Conservation (phyloP, 768 basidiomycete genomes). For the Collybia sordida region DNA sequence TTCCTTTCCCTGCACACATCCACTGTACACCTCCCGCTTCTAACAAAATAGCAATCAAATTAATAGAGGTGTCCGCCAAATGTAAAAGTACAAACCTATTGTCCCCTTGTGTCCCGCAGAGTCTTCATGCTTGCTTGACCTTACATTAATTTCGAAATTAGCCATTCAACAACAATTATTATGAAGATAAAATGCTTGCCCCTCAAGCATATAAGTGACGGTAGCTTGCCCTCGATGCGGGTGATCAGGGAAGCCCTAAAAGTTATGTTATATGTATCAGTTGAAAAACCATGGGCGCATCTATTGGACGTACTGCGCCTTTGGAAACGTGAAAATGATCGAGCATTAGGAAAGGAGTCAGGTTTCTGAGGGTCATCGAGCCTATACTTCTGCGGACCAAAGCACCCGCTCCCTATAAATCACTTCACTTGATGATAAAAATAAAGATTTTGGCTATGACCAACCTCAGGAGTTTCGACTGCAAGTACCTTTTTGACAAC, state of each 20-base stretch:
- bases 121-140: conserved; percentile 84
- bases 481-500: conserved; percentile 79
- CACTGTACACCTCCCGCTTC: conserved; percentile 88
- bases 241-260: conserved; percentile 89
- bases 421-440: conserved; percentile 4
- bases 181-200: conserved; percentile 34
- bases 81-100: conserved; percentile 37
- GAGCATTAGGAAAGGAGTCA: conserved; percentile 90
- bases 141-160: conserved; percentile 18
- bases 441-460: conserved; percentile 1
- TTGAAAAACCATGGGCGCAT: background rate
- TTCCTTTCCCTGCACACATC: conserved; percentile 86
- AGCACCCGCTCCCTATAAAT: conserved; percentile 70
- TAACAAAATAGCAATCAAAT: conserved; percentile 11
- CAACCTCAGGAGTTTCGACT: conserved; percentile 69
- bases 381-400: conserved; percentile 88
- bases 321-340: conserved; percentile 75
- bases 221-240: conserved; percentile 90
- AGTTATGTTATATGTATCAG: background rate
- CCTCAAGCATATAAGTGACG: conserved; percentile 88
- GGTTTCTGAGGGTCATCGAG: conserved; percentile 64
- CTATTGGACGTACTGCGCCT: conserved; percentile 55
- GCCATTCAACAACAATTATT: background rate
- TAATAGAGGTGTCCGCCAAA: background rate
- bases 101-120: conserved; percentile 83